These are phyloP conservation scores for Starmerella sp. DNA, from an alignment of 805 yeast species.

Conservation along the genomic window DNA sequence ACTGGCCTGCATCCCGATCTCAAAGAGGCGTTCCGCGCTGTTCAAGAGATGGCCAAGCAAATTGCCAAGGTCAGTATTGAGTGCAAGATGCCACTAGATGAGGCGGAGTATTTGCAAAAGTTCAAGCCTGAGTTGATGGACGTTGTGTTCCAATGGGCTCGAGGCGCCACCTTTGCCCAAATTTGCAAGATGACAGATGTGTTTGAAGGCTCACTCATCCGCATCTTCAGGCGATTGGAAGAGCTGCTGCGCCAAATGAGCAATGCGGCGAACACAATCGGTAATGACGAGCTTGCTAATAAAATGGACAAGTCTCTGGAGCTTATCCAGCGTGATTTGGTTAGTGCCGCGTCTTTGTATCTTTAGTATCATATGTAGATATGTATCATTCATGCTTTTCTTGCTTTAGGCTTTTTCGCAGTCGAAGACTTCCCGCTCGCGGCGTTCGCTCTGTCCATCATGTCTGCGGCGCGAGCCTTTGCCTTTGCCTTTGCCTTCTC, in stretches of 20 bases:
- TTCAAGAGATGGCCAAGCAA: slow-evolving; percentile 83
- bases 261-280: slow-evolving; percentile 87
- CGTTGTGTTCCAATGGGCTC: slow-evolving; percentile 93
- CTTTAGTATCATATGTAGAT: slow-evolving; percentile 25
- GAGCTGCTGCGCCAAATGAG: slow-evolving; percentile 85
- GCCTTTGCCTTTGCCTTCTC: slow-evolving; percentile 7
- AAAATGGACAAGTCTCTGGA: slow-evolving; percentile 82
- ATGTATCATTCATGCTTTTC: not conserved
- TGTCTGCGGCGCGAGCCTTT: slow-evolving; percentile 3
- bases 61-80: slow-evolving; percentile 85
- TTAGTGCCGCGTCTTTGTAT: slow-evolving; percentile 91
- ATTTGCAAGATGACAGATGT: slow-evolving; percentile 98
- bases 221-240: slow-evolving; percentile 89
- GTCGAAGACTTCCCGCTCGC: not conserved
- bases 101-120: slow-evolving; percentile 82
- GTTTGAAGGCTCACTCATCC: slow-evolving; percentile 89
- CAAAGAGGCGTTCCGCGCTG: slow-evolving; percentile 78
- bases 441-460: slow-evolving; percentile 5
- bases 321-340: slow-evolving; percentile 88
- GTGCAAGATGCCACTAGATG: slow-evolving; percentile 78
- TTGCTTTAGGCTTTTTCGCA: not conserved
- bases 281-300: slow-evolving; percentile 71
- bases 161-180: slow-evolving; percentile 90
- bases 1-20: slow-evolving; percentile 80
- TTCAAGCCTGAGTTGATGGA: slow-evolving; percentile 94